Percentiles rank a stretch among this genome's conserved stretches.
Evolutionary conservation across 2,329 filamentous ascomycete species (phyloP).

Genomic region (Boeremia lycopersici): DNA sequence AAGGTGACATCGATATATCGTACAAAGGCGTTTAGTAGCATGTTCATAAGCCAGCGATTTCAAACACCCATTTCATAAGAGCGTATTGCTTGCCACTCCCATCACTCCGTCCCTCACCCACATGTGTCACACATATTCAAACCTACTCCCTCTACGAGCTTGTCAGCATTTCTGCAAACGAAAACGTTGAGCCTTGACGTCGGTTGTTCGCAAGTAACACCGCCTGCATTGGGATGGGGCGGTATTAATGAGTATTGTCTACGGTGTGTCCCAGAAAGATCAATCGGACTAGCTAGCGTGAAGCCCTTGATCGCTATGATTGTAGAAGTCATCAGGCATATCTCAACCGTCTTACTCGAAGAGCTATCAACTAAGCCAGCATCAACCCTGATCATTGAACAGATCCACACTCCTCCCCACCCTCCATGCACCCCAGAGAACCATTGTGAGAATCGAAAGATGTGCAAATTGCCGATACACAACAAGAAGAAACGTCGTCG

Average conservation of each 20-base stretch:
- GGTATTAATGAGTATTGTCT: too few relatives aligned
- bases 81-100: neutral
- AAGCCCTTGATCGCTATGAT: too few relatives aligned
- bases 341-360: neutral
- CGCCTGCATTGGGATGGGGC: too few relatives aligned
- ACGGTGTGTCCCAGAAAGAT: too few relatives aligned
- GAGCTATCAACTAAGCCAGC: neutral
- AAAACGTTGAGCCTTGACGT: too few relatives aligned
- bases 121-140: neutral
- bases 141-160: too few relatives aligned
- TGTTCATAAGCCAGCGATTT: constrained; percentile 16
- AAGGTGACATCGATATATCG: neutral
- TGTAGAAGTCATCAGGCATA: too few relatives aligned
- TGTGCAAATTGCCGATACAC: neutral
- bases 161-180: too few relatives aligned
- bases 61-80: neutral
- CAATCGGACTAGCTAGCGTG: too few relatives aligned
- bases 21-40: constrained; percentile 18
- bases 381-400: neutral
- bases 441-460: neutral
- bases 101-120: neutral
- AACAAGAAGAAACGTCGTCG: neutral
- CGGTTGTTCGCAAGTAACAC: too few relatives aligned
- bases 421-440: neutral
- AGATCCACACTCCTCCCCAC: neutral